phyloP scores from a whole-genome alignment of 208 protist species.

The Ichthyophonus hoferi region DNA sequence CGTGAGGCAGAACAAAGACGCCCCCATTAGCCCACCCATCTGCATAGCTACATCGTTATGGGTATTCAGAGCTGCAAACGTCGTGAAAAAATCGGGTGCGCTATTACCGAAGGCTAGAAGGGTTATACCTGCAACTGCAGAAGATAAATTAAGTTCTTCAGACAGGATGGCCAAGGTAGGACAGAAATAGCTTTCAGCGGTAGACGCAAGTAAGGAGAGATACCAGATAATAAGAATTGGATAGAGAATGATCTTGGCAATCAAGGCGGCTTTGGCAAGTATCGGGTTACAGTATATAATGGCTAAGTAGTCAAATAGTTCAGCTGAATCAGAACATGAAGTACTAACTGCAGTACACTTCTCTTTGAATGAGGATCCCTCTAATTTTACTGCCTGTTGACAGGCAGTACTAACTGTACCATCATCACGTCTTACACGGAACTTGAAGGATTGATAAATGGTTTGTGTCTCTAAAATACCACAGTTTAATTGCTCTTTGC shows the following conservation, averaged over 20 bases:
- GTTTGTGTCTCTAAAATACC: too few relatives aligned
- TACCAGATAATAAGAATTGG: neutral
- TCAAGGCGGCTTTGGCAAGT: neutral
- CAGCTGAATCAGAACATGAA: neutral
- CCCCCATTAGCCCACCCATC: conserved; percentile 13
- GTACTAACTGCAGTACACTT: neutral
- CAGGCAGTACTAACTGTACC: too few relatives aligned
- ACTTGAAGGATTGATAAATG: too few relatives aligned
- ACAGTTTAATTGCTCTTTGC: too few relatives aligned
- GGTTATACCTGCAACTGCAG: conserved; percentile 9
- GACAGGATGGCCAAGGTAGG: neutral
- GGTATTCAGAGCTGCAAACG: neutral
- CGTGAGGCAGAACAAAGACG: neutral
- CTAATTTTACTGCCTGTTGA: too few relatives aligned
- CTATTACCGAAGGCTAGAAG: conserved; percentile 20
- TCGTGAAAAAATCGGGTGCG: conserved; percentile 11
- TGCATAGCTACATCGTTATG: conserved; percentile 11
- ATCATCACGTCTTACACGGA: too few relatives aligned
- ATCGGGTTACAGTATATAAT: neutral
- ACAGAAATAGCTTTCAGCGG: neutral
- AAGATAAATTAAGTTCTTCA: neutral
- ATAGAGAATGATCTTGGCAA: neutral
- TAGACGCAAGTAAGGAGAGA: neutral
- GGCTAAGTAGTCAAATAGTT: neutral
- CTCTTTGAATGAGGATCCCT: too few relatives aligned